Conservation (phyloP, 2,329 filamentous ascomycete genomes). For the Curvularia verruculosa region DNA sequence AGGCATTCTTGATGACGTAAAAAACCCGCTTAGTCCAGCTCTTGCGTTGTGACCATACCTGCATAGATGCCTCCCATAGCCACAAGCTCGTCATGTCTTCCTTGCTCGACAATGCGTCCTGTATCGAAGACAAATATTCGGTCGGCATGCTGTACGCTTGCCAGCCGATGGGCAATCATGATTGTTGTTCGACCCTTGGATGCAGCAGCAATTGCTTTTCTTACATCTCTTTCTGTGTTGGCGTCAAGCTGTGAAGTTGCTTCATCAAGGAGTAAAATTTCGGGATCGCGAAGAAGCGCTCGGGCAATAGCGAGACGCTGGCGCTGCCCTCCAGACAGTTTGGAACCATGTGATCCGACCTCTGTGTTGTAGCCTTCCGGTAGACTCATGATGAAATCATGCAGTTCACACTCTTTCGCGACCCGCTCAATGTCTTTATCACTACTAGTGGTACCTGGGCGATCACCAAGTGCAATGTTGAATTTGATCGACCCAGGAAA, state of each 20-base stretch:
- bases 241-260: constrained; percentile 56
- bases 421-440: constrained; percentile 43
- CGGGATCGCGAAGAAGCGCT: constrained; percentile 54
- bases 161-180: constrained; percentile 77
- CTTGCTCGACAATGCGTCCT: constrained; percentile 65
- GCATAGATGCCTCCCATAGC: constrained; percentile 43
- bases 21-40: constrained; percentile 40
- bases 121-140: constrained; percentile 79
- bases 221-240: constrained; percentile 52
- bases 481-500: constrained; percentile 54
- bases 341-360: constrained; percentile 51
- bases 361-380: constrained; percentile 57
- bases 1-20: not conserved
- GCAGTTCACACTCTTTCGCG: constrained; percentile 52
- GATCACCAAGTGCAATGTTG: constrained; percentile 52
- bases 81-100: constrained; percentile 66
- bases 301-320: constrained; percentile 56
- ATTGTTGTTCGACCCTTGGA: constrained; percentile 64
- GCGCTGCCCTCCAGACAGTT: constrained; percentile 55
- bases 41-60: constrained; percentile 47
- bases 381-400: constrained; percentile 56
- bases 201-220: constrained; percentile 50
- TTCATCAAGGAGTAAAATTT: constrained; percentile 56
- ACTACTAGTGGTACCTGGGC: constrained; percentile 31
- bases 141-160: constrained; percentile 79